These are phyloP conservation scores for Suillus clintonianus DNA, from an alignment of 768 basidiomycete species.

Conservation along the genomic window DNA sequence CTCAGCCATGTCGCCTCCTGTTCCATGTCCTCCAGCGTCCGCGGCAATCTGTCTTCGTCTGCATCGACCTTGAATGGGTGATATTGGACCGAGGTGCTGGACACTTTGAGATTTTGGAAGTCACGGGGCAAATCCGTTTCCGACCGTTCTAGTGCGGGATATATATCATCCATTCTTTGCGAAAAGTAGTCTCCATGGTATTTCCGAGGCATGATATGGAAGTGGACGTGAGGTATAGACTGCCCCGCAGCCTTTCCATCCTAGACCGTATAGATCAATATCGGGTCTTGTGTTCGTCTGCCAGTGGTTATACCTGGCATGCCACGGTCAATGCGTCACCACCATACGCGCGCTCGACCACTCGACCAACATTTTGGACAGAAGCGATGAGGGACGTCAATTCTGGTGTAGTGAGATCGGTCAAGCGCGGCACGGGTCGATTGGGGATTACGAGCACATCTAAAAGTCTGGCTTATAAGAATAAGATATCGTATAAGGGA, in stretches of 20 bases:
- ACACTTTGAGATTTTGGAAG: slow-evolving; percentile 21
- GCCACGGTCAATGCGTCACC: slow-evolving; percentile 87
- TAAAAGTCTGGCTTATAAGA: not conserved
- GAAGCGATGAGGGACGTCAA: slow-evolving; percentile 78
- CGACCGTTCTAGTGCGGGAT: slow-evolving; percentile 72
- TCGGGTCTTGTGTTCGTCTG: not conserved
- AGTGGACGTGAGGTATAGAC: slow-evolving; percentile 80
- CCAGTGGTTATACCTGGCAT: slow-evolving; percentile 63
- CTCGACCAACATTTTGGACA: slow-evolving; percentile 75
- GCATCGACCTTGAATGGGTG: slow-evolving; percentile 59
- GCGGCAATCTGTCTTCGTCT: slow-evolving; percentile 65
- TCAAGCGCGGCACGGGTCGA: slow-evolving; percentile 54
- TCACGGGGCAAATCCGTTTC: slow-evolving; percentile 53
- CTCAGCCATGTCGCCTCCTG: slow-evolving; percentile 72
- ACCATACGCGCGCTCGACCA: slow-evolving; percentile 79
- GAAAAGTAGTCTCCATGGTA: slow-evolving; percentile 67
- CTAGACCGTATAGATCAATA: slow-evolving; percentile 38
- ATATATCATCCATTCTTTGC: slow-evolving; percentile 67
- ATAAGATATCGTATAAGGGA: not conserved
- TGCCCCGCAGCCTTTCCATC: slow-evolving; percentile 88
- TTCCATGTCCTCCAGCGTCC: slow-evolving; percentile 76
- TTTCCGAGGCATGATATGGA: slow-evolving; percentile 88
- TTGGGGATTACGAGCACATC: slow-evolving; percentile 66
- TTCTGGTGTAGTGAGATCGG: slow-evolving; percentile 64
- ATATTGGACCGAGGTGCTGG: slow-evolving; percentile 29